Evolutionary conservation across 306 rosid genomes (phyloP).

Genomic region (Amphicarpaea edgeworthii): DNA sequence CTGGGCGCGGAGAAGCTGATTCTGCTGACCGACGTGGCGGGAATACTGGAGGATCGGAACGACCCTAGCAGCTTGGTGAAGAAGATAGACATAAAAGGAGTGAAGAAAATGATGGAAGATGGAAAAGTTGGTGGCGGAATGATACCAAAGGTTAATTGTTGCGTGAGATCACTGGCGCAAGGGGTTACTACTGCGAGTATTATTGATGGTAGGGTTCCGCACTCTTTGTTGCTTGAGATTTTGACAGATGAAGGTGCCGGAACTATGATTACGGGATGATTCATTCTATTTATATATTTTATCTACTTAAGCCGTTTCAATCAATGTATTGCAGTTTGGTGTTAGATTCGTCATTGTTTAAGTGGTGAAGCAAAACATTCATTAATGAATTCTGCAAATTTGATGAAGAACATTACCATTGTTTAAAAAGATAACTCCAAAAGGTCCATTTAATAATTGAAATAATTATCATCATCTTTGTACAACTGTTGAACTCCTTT

Average conservation of each 20-base stretch:
- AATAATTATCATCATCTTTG: too few relatives aligned
- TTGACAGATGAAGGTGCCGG: constrained; percentile 96
- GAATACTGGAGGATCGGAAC: constrained; percentile 69
- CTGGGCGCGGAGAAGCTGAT: constrained; percentile 92
- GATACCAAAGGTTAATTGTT: constrained; percentile 95
- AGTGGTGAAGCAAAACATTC: too few relatives aligned
- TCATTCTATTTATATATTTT: too few relatives aligned
- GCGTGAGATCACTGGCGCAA: constrained; percentile 80
- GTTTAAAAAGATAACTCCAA: too few relatives aligned
- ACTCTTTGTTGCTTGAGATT: constrained; percentile 84
- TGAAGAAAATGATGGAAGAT: constrained; percentile 74
- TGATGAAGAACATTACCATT: too few relatives aligned
- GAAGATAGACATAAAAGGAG: constrained; percentile 75
- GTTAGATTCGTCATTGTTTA: too few relatives aligned
- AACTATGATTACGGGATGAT: constrained; percentile 83
- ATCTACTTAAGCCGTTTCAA: too few relatives aligned
- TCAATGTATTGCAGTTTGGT: constrained; percentile 7
- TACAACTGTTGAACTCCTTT: too few relatives aligned
- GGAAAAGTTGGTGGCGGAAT: constrained; percentile 85
- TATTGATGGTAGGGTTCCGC: constrained; percentile 82
- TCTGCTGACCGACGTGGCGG: constrained; percentile 88
- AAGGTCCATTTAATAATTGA: too few relatives aligned
- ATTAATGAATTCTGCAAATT: too few relatives aligned
- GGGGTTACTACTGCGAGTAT: constrained; percentile 89
- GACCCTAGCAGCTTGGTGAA: constrained; percentile 74